phyloP scores from a whole-genome alignment of 2,329 filamentous ascomycete genomes.

The Alternaria metachromatica region DNA sequence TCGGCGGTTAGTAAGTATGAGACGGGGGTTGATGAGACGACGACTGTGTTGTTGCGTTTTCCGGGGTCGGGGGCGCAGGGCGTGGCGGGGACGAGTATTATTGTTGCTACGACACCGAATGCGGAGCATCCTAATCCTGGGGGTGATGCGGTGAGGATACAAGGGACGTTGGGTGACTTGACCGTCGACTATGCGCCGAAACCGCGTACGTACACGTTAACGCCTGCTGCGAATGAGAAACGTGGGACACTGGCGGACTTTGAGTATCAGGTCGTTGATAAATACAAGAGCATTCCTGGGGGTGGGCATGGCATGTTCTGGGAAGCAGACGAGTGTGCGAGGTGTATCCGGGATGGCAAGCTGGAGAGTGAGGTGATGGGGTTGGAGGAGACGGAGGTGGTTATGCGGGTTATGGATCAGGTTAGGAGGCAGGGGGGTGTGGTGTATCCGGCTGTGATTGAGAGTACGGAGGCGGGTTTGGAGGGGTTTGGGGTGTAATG shows the following conservation, averaged over 20 bases:
- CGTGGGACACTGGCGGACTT: slow-evolving; percentile 55
- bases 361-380: slow-evolving; percentile 69
- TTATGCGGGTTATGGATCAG: slow-evolving; percentile 84
- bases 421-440: slow-evolving; percentile 68
- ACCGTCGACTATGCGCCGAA: slow-evolving; percentile 74
- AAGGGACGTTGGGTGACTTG: slow-evolving; percentile 81
- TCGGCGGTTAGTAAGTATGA: slow-evolving; percentile 72
- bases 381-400: slow-evolving; percentile 78
- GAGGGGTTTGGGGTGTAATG: slow-evolving; percentile 30
- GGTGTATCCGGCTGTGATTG: slow-evolving; percentile 70
- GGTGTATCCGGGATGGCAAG: slow-evolving; percentile 78
- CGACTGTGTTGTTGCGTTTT: slow-evolving; percentile 77
- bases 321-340: slow-evolving; percentile 81
- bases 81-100: slow-evolving; percentile 61
- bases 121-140: slow-evolving; percentile 61
- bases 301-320: slow-evolving; percentile 86
- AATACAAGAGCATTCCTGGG: slow-evolving; percentile 55
- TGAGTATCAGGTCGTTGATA: slow-evolving; percentile 51
- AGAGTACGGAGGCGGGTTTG: slow-evolving; percentile 53
- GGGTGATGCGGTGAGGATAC: slow-evolving; percentile 69
- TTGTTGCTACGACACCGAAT: slow-evolving; percentile 60
- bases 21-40: slow-evolving; percentile 75
- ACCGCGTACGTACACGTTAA: slow-evolving; percentile 69
- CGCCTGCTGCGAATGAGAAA: slow-evolving; percentile 71
- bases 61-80: slow-evolving; percentile 68